phyloP scores from a whole-genome alignment of 257 asterid species.

The Buddleja alternifolia region DNA sequence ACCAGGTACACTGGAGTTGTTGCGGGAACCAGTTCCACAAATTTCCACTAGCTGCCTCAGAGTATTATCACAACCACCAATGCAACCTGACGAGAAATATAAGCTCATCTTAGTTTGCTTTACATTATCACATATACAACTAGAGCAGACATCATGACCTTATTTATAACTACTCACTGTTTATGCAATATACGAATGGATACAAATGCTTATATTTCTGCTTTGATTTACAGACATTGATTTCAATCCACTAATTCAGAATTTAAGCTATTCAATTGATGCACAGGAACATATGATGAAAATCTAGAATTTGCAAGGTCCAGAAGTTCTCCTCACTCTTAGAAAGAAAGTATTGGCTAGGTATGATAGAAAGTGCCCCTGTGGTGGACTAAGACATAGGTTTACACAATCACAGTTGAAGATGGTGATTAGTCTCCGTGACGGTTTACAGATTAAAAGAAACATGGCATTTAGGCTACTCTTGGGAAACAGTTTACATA shows the following conservation, averaged over 20 bases:
- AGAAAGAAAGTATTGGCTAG: too few relatives aligned
- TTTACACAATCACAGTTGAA: too few relatives aligned
- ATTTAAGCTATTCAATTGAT: not conserved
- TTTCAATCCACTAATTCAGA: not conserved
- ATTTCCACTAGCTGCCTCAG: slow-evolving; percentile 79
- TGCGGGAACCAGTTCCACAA: slow-evolving; percentile 96
- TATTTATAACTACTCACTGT: not conserved
- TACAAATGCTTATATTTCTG: not conserved
- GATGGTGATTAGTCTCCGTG: too few relatives aligned
- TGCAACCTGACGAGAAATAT: slow-evolving; percentile 65
- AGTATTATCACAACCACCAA: slow-evolving; percentile 92
- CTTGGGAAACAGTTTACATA: too few relatives aligned
- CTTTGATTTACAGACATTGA: not conserved
- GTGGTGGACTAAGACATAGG: too few relatives aligned
- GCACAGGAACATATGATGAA: too few relatives aligned
- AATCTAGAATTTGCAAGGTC: too few relatives aligned
- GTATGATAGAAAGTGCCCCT: too few relatives aligned
- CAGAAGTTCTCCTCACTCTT: too few relatives aligned
- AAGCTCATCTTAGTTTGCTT: slow-evolving; percentile 26
- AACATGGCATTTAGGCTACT: too few relatives aligned
- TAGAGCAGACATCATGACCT: slow-evolving; percentile 12
- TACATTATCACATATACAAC: slow-evolving; percentile 7
- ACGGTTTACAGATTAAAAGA: too few relatives aligned
- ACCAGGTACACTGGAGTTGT: slow-evolving; percentile 62
- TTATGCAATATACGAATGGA: slow-evolving; percentile 4